Evolutionary conservation across 1,139 yeast species (phyloP).

Genomic region (Fermentozyma sake): DNA sequence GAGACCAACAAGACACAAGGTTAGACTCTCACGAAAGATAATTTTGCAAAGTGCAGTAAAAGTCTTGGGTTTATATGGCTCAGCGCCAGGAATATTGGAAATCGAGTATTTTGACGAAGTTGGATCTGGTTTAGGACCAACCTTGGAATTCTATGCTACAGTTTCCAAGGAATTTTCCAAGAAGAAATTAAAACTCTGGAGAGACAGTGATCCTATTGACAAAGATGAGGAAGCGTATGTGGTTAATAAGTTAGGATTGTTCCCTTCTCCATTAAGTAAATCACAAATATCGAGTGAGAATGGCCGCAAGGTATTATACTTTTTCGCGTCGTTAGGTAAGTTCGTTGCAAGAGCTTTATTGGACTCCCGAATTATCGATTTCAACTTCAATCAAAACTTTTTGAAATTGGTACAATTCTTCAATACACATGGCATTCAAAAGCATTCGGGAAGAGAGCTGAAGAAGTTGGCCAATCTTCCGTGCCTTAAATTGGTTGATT

Average conservation of each 20-base stretch:
- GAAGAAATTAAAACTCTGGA: slow-evolving; percentile 65
- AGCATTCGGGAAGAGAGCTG: slow-evolving; percentile 15
- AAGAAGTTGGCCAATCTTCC: slow-evolving; percentile 33
- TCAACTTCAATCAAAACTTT: slow-evolving; percentile 69
- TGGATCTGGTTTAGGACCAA: slow-evolving; percentile 97
- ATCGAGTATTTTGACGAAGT: slow-evolving; percentile 88
- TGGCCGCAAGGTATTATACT: slow-evolving; percentile 42
- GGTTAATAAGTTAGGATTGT: slow-evolving; percentile 49
- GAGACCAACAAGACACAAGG: slow-evolving; percentile 74
- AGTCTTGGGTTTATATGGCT: slow-evolving; percentile 71
- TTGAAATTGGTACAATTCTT: slow-evolving; percentile 46
- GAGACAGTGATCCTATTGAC: slow-evolving; percentile 31
- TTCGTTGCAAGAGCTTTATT: slow-evolving; percentile 83
- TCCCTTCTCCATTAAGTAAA: slow-evolving; percentile 62
- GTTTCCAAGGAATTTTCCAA: slow-evolving; percentile 73
- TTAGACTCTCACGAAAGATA: slow-evolving; percentile 68
- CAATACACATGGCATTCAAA: slow-evolving; percentile 12
- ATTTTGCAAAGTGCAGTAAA: slow-evolving; percentile 77
- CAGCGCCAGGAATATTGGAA: slow-evolving; percentile 77
- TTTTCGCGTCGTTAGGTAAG: slow-evolving; percentile 70
- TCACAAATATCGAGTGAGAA: slow-evolving; percentile 25
- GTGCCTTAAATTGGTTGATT: slow-evolving; percentile 53
- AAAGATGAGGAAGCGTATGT: slow-evolving; percentile 37
- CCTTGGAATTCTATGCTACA: slow-evolving; percentile 82
- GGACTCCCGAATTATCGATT: slow-evolving; percentile 83